Base-by-base conservation (phyloP, 345 rosid species). In the Hevea brasiliensis region DNA sequence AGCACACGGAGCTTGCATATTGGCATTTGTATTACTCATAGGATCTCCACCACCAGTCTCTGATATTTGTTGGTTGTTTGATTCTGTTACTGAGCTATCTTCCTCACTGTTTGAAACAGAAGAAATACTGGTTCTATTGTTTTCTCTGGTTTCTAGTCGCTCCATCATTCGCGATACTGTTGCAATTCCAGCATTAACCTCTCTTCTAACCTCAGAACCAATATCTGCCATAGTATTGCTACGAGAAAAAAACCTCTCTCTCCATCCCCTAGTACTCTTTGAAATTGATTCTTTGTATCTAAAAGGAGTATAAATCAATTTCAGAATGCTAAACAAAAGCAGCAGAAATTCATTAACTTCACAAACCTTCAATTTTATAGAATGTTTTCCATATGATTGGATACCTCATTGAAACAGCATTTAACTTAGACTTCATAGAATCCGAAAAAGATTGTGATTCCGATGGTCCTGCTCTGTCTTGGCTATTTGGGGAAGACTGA, bases 181-280 rank as follows among this genome's bases (percentile, higher is more conserved):
- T 68, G 97, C 94, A 62, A 91, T 87, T 65, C 98, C 99, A 12
- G 91, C 90, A 81, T 83, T 86, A 62, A 86, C 96, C 82, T 92
- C 99, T 86, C 92, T 87, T 83, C 86, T 85, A 67, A 85, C 97
- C 80, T 91, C 97, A 67, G 94, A 86, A 74, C 96, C 89, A 77
- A 87, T 66, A 72, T 91, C 96, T 12, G 87, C 84, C 89, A 87
- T 78, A 65, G 90, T 72, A 45, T 84, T 82, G 73, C 83, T 95
- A 68, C 96, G 94, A 79, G 93, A 87, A 81, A 92, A 95, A 73
- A 92, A 82, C 77, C 87, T 87, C 73, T 95, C 99, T 75, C 87
- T 95, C 99, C 97, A 95, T 71, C 84, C 96, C 80, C 93, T 84
- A 47, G 99, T 92, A 81, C 96, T 85, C 90, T 87, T 95, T 70